phyloP scores from a whole-genome alignment of 2,329 filamentous ascomycete species.

The Ceratocystis eucalypticola region DNA sequence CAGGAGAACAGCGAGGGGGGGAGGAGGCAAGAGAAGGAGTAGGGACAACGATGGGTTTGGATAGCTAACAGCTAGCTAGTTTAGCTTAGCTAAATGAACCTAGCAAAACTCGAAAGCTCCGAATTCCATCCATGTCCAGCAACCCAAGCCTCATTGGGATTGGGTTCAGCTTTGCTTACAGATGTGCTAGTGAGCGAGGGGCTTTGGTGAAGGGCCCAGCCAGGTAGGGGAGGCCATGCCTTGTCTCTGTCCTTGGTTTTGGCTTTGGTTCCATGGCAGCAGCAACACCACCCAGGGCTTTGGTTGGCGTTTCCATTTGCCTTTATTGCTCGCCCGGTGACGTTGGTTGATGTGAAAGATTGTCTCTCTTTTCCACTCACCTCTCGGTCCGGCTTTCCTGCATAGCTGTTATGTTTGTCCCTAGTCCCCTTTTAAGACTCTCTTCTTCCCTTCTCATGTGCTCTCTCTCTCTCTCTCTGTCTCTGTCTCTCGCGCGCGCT shows the following conservation, averaged over 20 bases:
- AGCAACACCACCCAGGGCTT: not conserved
- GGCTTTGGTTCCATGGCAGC: not conserved
- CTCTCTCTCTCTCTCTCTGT: not conserved
- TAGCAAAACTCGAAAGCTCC: constrained; percentile 3
- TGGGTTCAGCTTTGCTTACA: constrained; percentile 2
- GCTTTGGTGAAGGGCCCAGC: not conserved
- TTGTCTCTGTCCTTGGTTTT: not conserved
- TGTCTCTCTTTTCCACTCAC: too few species aligned
- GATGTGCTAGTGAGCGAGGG: constrained; percentile 1
- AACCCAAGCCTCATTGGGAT: constrained; percentile 1
- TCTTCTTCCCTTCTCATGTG: not conserved
- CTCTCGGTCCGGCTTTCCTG: too few species aligned
- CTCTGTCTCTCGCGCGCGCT: not conserved
- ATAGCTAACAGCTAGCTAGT: not conserved
- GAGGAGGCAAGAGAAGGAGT: not conserved
- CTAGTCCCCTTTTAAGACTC: not conserved
- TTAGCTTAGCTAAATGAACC: not conserved
- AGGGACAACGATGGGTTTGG: not conserved
- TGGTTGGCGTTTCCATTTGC: too few species aligned
- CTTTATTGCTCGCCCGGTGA: too few species aligned
- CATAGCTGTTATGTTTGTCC: not conserved
- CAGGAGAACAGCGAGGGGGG: not conserved
- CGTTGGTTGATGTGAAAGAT: too few species aligned
- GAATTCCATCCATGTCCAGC: not conserved
- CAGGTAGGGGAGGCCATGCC: not conserved